Conservation (phyloP, 257 asterid species). For the Nicotiana benthamiana region DNA sequence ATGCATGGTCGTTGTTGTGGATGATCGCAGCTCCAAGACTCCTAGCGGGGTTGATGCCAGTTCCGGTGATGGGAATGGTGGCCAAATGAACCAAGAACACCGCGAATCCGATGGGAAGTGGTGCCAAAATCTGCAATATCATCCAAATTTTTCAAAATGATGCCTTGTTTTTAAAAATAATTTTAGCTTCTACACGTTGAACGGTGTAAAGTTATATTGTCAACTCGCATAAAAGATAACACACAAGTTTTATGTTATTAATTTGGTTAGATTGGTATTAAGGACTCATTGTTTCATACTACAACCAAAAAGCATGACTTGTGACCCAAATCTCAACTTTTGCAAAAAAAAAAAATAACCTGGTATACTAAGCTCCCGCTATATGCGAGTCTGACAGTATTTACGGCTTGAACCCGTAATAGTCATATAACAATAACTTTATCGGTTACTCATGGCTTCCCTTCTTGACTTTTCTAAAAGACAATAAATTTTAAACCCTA, state of each 20-base stretch:
- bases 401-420: too few relatives aligned
- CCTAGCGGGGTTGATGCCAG: slow-evolving; percentile 76
- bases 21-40: slow-evolving; percentile 74
- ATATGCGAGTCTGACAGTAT: too few relatives aligned
- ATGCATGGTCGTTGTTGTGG: slow-evolving; percentile 40
- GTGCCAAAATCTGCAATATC: slow-evolving; percentile 56
- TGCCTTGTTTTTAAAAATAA: too few relatives aligned
- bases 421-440: too few relatives aligned
- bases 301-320: not conserved
- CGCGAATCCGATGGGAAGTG: slow-evolving; percentile 73
- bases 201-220: not conserved
- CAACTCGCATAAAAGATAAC: too few relatives aligned
- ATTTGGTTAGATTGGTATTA: not conserved
- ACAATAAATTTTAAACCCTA: not conserved
- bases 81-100: slow-evolving; percentile 70
- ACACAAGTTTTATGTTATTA: too few relatives aligned
- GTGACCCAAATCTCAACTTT: not conserved
- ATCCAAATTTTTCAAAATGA: not conserved
- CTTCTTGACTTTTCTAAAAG: not conserved
- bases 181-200: not conserved
- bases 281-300: not conserved
- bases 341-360: too few relatives aligned
- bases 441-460: too few relatives aligned
- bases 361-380: too few relatives aligned
- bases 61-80: slow-evolving; percentile 77